Evolutionary conservation across 2,329 filamentous ascomycete species (phyloP).

Genomic region (Claviceps pazoutovae): DNA sequence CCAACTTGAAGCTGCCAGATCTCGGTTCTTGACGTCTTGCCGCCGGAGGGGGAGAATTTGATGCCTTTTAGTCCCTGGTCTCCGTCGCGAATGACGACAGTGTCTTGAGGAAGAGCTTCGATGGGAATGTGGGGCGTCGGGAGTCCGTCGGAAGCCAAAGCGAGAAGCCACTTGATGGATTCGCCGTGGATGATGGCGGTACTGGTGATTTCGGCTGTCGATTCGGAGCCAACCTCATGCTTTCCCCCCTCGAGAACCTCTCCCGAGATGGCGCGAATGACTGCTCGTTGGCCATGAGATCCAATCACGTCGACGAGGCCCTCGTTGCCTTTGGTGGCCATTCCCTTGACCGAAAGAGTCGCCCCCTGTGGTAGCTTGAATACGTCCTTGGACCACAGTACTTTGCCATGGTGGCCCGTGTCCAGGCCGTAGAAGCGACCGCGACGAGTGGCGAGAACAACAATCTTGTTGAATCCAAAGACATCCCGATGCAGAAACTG

Average conservation of each 20-base stretch:
- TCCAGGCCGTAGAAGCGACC: constrained; percentile 73
- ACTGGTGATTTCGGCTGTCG: constrained; percentile 13
- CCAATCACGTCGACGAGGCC: constrained; percentile 45
- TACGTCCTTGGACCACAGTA: constrained; percentile 63
- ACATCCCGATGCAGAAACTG: constrained; percentile 48
- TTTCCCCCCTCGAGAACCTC: constrained; percentile 17
- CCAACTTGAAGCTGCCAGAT: constrained; percentile 63
- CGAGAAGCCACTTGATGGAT: constrained; percentile 38
- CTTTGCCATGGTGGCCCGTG: constrained; percentile 54
- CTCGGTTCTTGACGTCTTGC: constrained; percentile 29
- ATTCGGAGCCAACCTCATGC: background rate
- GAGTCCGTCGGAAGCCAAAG: constrained; percentile 36
- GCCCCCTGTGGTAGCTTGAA: constrained; percentile 40
- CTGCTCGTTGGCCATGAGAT: constrained; percentile 46
- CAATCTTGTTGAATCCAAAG: constrained; percentile 81
- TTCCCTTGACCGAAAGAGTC: constrained; percentile 53
- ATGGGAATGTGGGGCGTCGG: constrained; percentile 29
- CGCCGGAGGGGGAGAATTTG: constrained; percentile 31
- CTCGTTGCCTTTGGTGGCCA: constrained; percentile 45
- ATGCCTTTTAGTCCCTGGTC: constrained; percentile 40
- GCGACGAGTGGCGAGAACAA: constrained; percentile 64
- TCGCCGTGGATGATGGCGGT: constrained; percentile 39
- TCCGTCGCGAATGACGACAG: constrained; percentile 37
- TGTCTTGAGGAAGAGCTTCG: constrained; percentile 35
- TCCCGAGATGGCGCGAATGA: constrained; percentile 40